Conservation (phyloP, 768 basidiomycete genomes). For the Gelatoporia subvermispora region DNA sequence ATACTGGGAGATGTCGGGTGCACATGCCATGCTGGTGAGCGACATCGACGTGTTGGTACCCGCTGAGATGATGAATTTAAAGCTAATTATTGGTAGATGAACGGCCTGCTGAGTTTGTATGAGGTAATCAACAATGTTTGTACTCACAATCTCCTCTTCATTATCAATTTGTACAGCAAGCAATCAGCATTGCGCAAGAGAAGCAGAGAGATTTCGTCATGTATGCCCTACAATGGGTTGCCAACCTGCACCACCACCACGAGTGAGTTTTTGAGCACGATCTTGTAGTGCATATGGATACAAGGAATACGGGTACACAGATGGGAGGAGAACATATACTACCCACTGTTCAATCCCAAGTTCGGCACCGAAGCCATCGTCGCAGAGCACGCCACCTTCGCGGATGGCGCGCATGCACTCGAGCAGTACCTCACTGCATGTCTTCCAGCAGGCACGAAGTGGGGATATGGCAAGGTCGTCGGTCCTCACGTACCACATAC, state of each 20-base stretch:
- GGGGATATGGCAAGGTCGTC: conserved; percentile 6
- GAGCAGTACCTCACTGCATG: conserved; percentile 6
- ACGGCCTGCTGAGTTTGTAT: conserved; percentile 9
- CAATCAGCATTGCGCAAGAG: conserved; percentile 2
- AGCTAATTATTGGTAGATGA: conserved; percentile 5
- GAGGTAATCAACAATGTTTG: not conserved
- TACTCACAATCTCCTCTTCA: not conserved
- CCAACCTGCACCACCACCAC: no score
- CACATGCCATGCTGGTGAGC: not conserved
- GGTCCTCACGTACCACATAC: conserved; percentile 4
- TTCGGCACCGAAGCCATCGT: no score
- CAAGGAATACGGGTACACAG: not conserved
- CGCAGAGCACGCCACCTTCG: conserved; percentile 7
- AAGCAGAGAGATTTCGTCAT: conserved; percentile 8
- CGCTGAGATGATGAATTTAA: no score
- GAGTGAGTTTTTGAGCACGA: not conserved
- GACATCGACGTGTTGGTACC: no score
- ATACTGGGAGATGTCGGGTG: conserved; percentile 12
- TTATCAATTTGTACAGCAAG: conserved; percentile 2
- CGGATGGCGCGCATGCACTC: conserved; percentile 2
- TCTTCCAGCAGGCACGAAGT: conserved; percentile 7
- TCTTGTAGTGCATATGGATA: not conserved
- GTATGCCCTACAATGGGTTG: conserved; percentile 6
- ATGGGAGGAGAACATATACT: conserved; percentile 9
- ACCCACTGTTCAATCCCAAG: conserved; percentile 10